phyloP scores from a whole-genome alignment of 176 grass and related monocot genomes.

The Oryza brachyantha region DNA sequence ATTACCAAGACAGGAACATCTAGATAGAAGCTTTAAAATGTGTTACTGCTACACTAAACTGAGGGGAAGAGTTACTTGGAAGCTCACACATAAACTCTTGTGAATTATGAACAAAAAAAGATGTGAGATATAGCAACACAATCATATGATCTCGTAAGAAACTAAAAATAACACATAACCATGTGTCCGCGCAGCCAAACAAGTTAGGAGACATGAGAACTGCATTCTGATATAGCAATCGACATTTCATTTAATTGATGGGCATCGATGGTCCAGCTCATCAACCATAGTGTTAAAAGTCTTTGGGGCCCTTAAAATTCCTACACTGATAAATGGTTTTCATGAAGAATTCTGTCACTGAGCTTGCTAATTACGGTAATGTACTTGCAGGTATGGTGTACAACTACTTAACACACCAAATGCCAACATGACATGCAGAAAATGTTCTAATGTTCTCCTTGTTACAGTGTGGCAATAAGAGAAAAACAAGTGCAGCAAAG shows the following conservation, averaged over 20 bases:
- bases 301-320: slow-evolving; percentile 3
- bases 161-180: neutral
- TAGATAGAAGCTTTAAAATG: neutral
- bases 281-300: slow-evolving; percentile 22
- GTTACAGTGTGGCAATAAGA: neutral
- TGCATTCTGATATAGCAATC: neutral
- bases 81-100: neutral
- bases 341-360: slow-evolving; percentile 7
- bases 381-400: neutral
- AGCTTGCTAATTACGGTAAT: slow-evolving; percentile 2
- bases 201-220: slow-evolving; percentile 9
- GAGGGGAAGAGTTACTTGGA: neutral
- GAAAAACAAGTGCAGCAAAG: neutral
- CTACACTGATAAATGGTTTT: neutral
- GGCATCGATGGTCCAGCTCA: slow-evolving; percentile 15
- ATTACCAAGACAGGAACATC: neutral
- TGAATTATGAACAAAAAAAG: neutral
- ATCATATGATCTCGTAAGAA: neutral
- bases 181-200: neutral
- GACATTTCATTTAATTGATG: slow-evolving; percentile 4
- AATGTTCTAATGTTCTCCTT: neutral
- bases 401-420: neutral
- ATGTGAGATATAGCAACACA: neutral
- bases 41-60: neutral
- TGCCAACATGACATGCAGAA: neutral